A percentile compares a stretch with the other conserved stretches of the same genome.
These are phyloP conservation scores for Echria macrotheca DNA, from an alignment of 495 filamentous ascomycete species.

Conservation along the genomic window DNA sequence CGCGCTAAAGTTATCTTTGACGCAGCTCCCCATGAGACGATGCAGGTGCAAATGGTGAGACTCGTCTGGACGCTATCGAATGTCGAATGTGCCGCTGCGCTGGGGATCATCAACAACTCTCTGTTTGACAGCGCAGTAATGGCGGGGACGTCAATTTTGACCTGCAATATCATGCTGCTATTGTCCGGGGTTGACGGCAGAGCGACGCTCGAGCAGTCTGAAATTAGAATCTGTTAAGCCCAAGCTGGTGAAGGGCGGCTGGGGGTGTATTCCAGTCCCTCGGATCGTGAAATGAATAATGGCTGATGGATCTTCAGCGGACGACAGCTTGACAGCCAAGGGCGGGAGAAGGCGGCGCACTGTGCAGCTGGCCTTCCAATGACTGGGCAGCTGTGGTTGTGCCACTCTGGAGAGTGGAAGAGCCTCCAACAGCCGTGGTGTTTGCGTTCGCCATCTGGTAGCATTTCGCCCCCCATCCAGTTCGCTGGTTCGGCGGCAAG, in stretches of 20 bases:
- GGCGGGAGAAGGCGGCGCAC: no score
- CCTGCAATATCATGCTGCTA: conserved; percentile 20
- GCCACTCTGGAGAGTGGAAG: no score
- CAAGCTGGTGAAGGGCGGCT: background rate
- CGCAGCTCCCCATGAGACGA: conserved; percentile 24
- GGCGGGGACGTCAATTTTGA: conserved; percentile 14
- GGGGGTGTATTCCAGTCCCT: conserved; percentile 21
- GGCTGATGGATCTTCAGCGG: no score
- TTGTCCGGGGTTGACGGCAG: conserved; percentile 9
- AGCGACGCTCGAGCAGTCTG: background rate
- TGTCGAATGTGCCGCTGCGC: conserved; percentile 4
- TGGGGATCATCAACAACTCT: conserved; percentile 4
- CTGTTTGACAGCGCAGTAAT: conserved; percentile 9
- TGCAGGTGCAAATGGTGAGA: conserved; percentile 24
- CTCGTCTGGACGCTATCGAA: conserved; percentile 4
- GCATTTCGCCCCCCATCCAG: no score
- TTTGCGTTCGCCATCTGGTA: no score
- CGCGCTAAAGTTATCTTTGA: conserved; percentile 20
- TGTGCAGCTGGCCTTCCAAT: no score
- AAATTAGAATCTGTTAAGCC: conserved; percentile 16
- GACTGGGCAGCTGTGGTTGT: no score
- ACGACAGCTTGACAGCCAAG: no score
- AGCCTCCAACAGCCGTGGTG: no score
- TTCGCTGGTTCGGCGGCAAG: no score
- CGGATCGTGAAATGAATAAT: conserved; percentile 27